Percentiles rank a stretch among this genome's conserved stretches.
Conservation (phyloP, 2,329 filamentous ascomycete species). For the Helotiales sp. region DNA sequence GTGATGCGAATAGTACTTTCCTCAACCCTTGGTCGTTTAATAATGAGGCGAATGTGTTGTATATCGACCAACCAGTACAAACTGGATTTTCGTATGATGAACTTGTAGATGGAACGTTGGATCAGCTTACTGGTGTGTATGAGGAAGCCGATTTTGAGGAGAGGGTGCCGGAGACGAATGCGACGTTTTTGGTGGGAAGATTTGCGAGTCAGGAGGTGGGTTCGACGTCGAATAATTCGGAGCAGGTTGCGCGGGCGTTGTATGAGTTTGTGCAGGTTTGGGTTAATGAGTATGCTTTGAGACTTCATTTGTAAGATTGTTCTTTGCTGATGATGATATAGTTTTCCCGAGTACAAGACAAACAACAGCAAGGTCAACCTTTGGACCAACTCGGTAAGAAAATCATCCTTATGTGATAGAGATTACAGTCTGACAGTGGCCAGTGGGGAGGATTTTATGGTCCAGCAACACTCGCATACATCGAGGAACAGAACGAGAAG, state of each 20-base stretch:
- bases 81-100: slow-evolving; percentile 56
- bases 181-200: background rate
- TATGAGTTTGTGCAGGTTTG: background rate
- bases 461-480: background rate
- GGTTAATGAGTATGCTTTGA: background rate
- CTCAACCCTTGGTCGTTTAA: slow-evolving; percentile 63
- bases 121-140: background rate
- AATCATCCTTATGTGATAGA: background rate
- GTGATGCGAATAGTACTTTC: slow-evolving; percentile 44
- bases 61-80: slow-evolving; percentile 61
- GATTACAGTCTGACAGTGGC: background rate
- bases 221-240: background rate
- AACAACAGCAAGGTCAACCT: background rate
- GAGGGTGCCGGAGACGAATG: background rate
- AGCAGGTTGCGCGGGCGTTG: background rate
- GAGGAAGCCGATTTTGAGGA: background rate
- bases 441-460: background rate
- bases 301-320: too few relatives aligned
- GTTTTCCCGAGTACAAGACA: background rate
- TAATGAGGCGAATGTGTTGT: slow-evolving; percentile 52
- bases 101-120: background rate
- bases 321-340: too few relatives aligned
- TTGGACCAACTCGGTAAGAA: background rate
- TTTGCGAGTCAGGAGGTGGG: background rate
- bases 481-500: background rate